Conservation (phyloP, 202 grass and related monocot genomes). For the Zizania palustris region DNA sequence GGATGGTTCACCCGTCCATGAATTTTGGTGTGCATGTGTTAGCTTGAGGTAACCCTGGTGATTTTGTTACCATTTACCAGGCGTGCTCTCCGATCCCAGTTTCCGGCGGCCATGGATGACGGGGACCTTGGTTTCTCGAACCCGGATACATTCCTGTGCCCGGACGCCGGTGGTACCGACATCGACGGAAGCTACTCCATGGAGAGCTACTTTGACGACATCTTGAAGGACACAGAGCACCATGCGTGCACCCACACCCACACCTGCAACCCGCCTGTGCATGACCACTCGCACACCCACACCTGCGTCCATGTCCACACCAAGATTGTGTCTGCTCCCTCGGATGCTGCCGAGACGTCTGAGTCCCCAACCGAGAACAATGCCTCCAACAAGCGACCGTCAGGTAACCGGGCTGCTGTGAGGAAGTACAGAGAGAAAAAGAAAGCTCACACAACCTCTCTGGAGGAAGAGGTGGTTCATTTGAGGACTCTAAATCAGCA, state of each 20-base stretch:
- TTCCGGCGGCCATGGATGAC: conserved; percentile 65
- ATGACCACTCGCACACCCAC: conserved; percentile 80
- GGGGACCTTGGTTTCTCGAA: conserved; percentile 86
- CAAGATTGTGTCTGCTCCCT: conserved; percentile 65
- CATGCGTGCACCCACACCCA: conserved; percentile 91
- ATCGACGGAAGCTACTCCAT: conserved; percentile 69
- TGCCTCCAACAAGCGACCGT: conserved; percentile 64
- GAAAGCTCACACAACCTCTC: conserved; percentile 67
- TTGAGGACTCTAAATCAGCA: conserved; percentile 68
- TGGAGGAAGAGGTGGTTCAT: conserved; percentile 78
- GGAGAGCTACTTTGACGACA: conserved; percentile 88
- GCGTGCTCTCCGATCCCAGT: neutral
- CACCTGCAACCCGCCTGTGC: conserved; percentile 88
- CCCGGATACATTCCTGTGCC: conserved; percentile 61
- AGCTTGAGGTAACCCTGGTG: neutral
- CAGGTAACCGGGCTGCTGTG: conserved; percentile 80
- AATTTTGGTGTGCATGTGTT: neutral
- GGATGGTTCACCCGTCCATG: neutral
- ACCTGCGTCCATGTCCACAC: conserved; percentile 96
- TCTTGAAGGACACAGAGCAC: conserved; percentile 72
- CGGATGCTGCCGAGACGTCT: conserved; percentile 54
- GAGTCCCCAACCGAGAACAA: conserved; percentile 58
- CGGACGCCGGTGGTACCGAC: conserved; percentile 23
- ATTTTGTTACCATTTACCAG: conserved; percentile 13
- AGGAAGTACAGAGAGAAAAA: conserved; percentile 95